Conservation (phyloP, 257 asterid species). For the Solanum virginianum region DNA sequence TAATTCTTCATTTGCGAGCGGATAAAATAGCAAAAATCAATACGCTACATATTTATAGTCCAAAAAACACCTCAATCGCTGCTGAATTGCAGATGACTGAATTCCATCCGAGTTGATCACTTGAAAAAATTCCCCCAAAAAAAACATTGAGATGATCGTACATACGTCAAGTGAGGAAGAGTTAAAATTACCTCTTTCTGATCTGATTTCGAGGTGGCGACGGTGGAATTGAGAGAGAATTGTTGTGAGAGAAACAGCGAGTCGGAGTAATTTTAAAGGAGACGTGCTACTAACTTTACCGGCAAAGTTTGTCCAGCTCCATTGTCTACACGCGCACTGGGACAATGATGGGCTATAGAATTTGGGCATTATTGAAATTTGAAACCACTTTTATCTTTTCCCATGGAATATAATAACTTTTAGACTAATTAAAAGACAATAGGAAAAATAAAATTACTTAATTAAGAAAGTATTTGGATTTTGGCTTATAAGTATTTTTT, state of each 20-base stretch:
- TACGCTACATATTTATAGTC: neutral
- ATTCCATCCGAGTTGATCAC: neutral
- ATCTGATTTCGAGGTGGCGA: neutral
- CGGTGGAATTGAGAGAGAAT: neutral
- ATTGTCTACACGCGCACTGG: constrained; percentile 9
- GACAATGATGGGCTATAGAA: neutral
- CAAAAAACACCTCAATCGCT: neutral
- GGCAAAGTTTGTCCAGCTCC: constrained; percentile 19
- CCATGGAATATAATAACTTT: neutral
- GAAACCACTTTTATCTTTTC: neutral
- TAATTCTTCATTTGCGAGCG: neutral
- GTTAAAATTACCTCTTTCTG: neutral
- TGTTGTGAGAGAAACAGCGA: neutral
- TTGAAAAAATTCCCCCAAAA: neutral
- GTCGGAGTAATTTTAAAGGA: neutral
- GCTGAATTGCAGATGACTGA: neutral
- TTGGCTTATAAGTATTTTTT: too few relatives aligned
- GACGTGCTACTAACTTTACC: constrained; percentile 7
- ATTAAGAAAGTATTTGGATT: neutral
- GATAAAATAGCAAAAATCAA: neutral
- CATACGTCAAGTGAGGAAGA: neutral
- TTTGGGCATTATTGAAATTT: neutral
- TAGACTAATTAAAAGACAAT: neutral
- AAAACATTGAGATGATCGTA: neutral
- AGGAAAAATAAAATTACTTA: neutral